phyloP scores from a whole-genome alignment of 495 filamentous ascomycete species.

The Tuber magnatum region DNA sequence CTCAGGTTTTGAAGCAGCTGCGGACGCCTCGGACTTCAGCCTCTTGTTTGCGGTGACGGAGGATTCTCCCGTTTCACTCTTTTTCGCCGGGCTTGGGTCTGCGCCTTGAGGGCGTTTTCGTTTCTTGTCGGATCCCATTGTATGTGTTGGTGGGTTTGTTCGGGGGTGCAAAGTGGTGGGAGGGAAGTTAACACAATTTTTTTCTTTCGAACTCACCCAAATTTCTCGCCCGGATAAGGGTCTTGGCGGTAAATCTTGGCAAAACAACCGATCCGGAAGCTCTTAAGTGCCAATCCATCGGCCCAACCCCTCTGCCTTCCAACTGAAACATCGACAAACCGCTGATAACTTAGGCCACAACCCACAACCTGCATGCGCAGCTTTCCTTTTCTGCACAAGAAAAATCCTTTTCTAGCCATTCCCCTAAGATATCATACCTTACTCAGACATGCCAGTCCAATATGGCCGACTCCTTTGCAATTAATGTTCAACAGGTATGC shows the following conservation, averaged over 20 bases:
- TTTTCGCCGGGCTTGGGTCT: slow-evolving; percentile 20
- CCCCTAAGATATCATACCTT: no score
- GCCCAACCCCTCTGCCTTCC: not conserved
- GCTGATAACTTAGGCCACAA: not conserved
- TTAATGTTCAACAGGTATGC: no score
- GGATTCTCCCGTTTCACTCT: slow-evolving; percentile 21
- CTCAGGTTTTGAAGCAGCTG: slow-evolving; percentile 2
- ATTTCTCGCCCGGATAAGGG: not conserved
- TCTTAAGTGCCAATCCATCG: no score
- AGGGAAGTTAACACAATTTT: not conserved
- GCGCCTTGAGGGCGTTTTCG: slow-evolving; percentile 33
- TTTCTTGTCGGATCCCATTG: slow-evolving; percentile 37
- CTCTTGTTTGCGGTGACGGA: slow-evolving; percentile 11
- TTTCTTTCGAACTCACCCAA: not conserved
- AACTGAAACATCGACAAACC: not conserved
- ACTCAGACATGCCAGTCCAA: no score
- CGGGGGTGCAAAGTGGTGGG: not conserved
- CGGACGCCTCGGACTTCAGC: slow-evolving; percentile 6
- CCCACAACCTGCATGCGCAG: not conserved
- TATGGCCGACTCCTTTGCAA: no score
- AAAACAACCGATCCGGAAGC: not conserved
- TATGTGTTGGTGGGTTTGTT: not conserved
- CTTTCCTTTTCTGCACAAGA: no score
- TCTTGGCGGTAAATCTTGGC: not conserved
- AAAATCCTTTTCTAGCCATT: no score